Evolutionary conservation across 108 stramenopile genomes (phyloP), one percentile per base, ranked within the genome.

Genomic region (Cyclostephanos tholiformis): DNA sequence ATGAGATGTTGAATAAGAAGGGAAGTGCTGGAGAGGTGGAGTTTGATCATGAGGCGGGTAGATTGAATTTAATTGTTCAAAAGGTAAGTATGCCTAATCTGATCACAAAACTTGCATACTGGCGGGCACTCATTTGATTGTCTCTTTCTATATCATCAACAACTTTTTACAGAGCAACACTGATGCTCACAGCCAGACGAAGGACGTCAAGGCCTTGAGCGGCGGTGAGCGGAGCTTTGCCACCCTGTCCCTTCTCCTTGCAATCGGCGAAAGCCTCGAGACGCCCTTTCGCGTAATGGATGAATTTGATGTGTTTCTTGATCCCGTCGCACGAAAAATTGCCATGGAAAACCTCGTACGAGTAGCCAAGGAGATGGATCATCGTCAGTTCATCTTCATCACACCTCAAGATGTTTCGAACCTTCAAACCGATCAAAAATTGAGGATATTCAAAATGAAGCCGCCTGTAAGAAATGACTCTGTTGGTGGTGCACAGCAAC

Each of bases 271-370:
- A 55, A 85, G 81, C 53, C 69, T 97, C 26, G 97, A 98, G 67
- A 96, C 95, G 46, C 99, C 99, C 14, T 99, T 98, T 72, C 87
- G 97, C 63, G 91, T 99, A 23, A 91, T 98, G 94, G 99, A 99
- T 70, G 99, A 99, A 79, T 98, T 98, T 75, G 97, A 98, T 79
- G 97, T 99, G 2, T 99, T 97, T 63, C 85, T 99, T 67, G 99
- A 98, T 84, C 87, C 97, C 22, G 79, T 88, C 19, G 80, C 90
- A 10, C 79, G 99, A 46, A 97, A 95, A 72, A 72, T 93, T 39
- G 89, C 95, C n/a, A 79, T 98, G 51, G 60, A 92, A 11, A 72
- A 81, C 56, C 67, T 99, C 20, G 85, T 97, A 50, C 52, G 86
- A 9, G 67, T 86, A 29, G 89, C 86, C 36, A 88, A 79, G 64